Percentiles rank a stretch among this genome's conserved stretches.
Conservation (phyloP, 305 asterid genomes). For the Fraxinus floribunda region DNA sequence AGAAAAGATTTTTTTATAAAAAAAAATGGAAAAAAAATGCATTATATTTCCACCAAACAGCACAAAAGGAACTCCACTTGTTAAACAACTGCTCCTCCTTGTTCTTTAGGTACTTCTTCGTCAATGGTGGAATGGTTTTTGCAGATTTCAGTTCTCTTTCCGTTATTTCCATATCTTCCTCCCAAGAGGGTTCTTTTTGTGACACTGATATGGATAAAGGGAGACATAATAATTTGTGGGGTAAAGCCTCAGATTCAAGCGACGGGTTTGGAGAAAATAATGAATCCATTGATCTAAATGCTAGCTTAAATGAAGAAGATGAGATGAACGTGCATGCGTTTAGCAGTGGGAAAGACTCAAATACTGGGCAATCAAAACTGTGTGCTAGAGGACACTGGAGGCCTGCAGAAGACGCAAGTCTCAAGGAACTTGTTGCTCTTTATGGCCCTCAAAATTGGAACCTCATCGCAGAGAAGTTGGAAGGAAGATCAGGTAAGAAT, state of each 20-base stretch:
- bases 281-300: constrained; percentile 52
- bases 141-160: constrained; percentile 42
- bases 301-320: constrained; percentile 38
- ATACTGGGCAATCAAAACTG: constrained; percentile 45
- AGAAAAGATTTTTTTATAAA: not conserved
- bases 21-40: not conserved
- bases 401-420: constrained; percentile 80
- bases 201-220: constrained; percentile 17
- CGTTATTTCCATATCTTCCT: constrained; percentile 24
- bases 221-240: constrained; percentile 14
- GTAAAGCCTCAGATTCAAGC: constrained; percentile 31
- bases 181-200: constrained; percentile 9
- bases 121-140: constrained; percentile 46
- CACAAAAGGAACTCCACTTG: not conserved
- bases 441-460: constrained; percentile 97
- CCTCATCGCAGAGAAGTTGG: constrained; percentile 73
- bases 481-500: constrained; percentile 75
- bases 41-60: constrained; percentile 17
- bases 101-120: constrained; percentile 13
- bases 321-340: constrained; percentile 28
- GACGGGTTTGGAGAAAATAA: constrained; percentile 27
- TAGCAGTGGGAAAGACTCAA: constrained; percentile 27
- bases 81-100: constrained; percentile 18
- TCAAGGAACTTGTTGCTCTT: constrained; percentile 77
- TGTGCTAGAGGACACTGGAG: constrained; percentile 97